These are phyloP conservation scores for Coniferiporia weirii DNA, from an alignment of 1,284 basidiomycete genomes.

Conservation along the genomic window DNA sequence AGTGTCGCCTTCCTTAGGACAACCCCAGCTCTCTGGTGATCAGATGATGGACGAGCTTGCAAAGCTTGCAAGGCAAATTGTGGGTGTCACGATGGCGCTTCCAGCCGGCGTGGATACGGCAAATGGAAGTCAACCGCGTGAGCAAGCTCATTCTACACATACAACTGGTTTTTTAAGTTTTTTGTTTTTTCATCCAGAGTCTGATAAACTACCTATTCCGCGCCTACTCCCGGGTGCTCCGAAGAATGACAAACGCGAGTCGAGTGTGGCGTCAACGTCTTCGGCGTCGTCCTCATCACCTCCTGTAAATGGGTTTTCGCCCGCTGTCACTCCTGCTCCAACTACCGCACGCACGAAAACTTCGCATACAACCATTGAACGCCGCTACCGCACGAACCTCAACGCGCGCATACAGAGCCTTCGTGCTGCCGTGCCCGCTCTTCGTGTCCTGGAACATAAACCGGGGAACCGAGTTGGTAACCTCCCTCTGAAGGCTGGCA, in stretches of 20 bases:
- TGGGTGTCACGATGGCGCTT: slow-evolving; percentile 15
- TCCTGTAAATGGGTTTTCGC: slow-evolving; percentile 22
- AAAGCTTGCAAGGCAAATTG: slow-evolving; percentile 12
- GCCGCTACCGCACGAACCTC: slow-evolving; percentile 84
- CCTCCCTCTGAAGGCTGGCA: slow-evolving; percentile 34
- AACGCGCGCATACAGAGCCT: slow-evolving; percentile 85
- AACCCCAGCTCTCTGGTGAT: slow-evolving; percentile 2
- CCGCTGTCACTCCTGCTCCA: slow-evolving; percentile 25
- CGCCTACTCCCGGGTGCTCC: slow-evolving; percentile 27
- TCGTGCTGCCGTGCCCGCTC: slow-evolving; percentile 76
- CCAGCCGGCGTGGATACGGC: background rate
- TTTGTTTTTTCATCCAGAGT: background rate
- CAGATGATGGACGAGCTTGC: slow-evolving; percentile 14
- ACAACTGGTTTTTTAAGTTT: background rate
- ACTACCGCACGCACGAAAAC: slow-evolving; percentile 60
- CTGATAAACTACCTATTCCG: slow-evolving; percentile 35
- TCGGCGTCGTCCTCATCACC: slow-evolving; percentile 26
- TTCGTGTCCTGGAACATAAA: slow-evolving; percentile 52
- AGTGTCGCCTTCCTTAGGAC: no score
- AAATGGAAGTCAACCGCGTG: background rate
- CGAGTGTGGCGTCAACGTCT: slow-evolving; percentile 24
- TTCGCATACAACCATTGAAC: slow-evolving; percentile 88
- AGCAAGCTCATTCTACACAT: background rate
- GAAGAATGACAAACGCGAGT: background rate
- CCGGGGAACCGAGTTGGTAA: slow-evolving; percentile 46